phyloP scores from a whole-genome alignment of 805 yeast genomes.

The Metschnikowia hibisci region DNA sequence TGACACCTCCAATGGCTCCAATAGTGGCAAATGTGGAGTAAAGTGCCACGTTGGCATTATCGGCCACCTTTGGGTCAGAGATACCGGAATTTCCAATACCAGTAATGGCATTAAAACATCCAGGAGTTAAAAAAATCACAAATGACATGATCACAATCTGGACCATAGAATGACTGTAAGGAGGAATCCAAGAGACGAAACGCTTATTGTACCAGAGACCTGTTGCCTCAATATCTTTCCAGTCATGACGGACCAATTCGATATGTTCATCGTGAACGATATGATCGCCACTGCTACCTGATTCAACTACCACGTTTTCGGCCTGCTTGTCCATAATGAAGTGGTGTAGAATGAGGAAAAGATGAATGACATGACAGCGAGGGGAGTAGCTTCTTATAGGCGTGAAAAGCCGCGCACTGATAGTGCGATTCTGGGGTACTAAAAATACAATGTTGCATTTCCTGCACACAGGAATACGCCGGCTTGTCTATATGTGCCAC shows the following conservation, averaged over 20 bases:
- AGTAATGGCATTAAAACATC: constrained; percentile 48
- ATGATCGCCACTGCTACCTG: constrained; percentile 5
- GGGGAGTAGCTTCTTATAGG: background rate
- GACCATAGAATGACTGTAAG: constrained; percentile 35
- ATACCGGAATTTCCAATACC: constrained; percentile 50
- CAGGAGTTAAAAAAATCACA: constrained; percentile 48
- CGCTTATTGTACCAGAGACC: constrained; percentile 42
- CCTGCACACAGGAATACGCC: constrained; percentile 1
- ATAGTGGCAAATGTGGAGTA: constrained; percentile 53
- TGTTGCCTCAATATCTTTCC: constrained; percentile 28
- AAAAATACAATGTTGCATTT: constrained; percentile 8
- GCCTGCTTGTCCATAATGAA: constrained; percentile 8
- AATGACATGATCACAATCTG: constrained; percentile 47
- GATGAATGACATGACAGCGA: no score
- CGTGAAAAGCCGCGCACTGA: constrained; percentile 3
- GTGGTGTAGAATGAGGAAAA: background rate
- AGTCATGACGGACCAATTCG: constrained; percentile 13
- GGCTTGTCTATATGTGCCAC: no score
- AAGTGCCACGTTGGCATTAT: constrained; percentile 50
- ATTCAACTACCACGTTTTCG: constrained; percentile 6
- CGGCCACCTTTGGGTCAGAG: constrained; percentile 35
- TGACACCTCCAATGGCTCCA: constrained; percentile 56
- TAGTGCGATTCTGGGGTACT: constrained; percentile 3
- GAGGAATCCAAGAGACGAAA: constrained; percentile 25
- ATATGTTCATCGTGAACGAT: constrained; percentile 5